Conservation (phyloP, 2,329 filamentous ascomycete genomes). For the Pseudogymnoascus sp. region DNA sequence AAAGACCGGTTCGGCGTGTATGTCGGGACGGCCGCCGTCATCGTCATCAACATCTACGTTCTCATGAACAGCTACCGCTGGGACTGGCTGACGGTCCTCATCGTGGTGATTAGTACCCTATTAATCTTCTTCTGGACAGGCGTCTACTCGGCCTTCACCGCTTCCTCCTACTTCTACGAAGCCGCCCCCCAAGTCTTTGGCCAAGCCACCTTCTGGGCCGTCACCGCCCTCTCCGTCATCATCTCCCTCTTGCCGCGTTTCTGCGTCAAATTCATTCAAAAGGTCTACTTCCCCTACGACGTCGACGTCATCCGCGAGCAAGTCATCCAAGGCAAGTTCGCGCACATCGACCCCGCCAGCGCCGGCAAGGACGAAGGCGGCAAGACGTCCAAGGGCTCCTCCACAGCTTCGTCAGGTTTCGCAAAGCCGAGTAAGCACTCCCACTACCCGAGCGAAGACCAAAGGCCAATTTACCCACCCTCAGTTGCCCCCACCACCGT, state of each 20-base stretch:
- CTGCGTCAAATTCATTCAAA: conserved; percentile 77
- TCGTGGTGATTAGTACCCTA: conserved; percentile 72
- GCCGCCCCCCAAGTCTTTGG: conserved; percentile 72
- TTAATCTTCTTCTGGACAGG: conserved; percentile 96
- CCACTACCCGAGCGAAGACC: conserved; percentile 64
- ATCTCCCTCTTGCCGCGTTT: conserved; percentile 85
- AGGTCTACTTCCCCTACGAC: conserved; percentile 87
- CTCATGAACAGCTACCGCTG: conserved; percentile 94
- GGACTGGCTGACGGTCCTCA: conserved; percentile 90
- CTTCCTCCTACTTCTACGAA: conserved; percentile 61
- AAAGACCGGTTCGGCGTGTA: conserved; percentile 79
- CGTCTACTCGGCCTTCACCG: conserved; percentile 51
- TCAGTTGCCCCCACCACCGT: conserved; percentile 70
- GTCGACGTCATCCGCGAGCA: conserved; percentile 95
- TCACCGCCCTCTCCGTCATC: conserved; percentile 67
- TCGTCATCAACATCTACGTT: conserved; percentile 90
- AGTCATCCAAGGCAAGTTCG: conserved; percentile 72
- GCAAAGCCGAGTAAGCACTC: conserved; percentile 38
- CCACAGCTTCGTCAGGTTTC: conserved; percentile 52
- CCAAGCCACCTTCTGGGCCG: conserved; percentile 78
- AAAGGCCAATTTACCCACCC: conserved; percentile 90
- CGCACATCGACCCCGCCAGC: conserved; percentile 45
- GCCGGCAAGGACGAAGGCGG: conserved; percentile 8
- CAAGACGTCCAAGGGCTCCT: conserved; percentile 36
- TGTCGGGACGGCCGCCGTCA: conserved; percentile 71